Evolutionary conservation across 495 filamentous ascomycete species (phyloP), one percentile per base, ranked within the genome.

Genomic region (Chaetomium fimeti): DNA sequence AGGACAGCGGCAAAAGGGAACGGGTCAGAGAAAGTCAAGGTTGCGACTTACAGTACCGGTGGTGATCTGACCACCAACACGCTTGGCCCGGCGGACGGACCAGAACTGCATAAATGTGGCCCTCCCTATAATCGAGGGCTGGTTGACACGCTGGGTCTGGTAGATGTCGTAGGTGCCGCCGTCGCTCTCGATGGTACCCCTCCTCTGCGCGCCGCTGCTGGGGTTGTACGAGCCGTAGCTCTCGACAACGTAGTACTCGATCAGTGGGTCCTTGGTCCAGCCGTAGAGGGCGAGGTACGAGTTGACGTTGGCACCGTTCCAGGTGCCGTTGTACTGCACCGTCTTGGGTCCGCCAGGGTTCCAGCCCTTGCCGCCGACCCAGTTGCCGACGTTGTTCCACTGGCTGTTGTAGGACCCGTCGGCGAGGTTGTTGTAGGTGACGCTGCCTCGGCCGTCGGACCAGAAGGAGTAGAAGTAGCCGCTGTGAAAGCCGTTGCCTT

Each of bases 311-410:
- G 69, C 82, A 5, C 6, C 32, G 60, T 68, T 70, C 74, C 81
- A 81, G 58, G 76, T 80, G 66, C 70, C 80, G 25, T 77, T 74
- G 28, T 75, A 75, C 73, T 76, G 78, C 77, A 79, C 82, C 38
- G 78, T 81, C 2, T 28, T 52, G 5, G 24, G 5, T 27, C 40
- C 62, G 58, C 85, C 84, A 8, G 84, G 79, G 60, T 77, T 78
- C 85, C 84, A 87, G 25, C 85, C 85, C 75, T 86, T 87, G 45
- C 86, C 86, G 25, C 79, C 83, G 57, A 86, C 83, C 60, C 84
- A 87, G 75, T 86, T 84, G 47, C 82, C 83, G 22, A 27, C 25
- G 56, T 75, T 75, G 62, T 79, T 77, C 84, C 84, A 88, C 20
- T 62, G 78, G 12, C 84, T 77, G 61, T 71, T 78, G 75, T 87